A percentile compares a stretch with the other conserved stretches of the same genome.
These are phyloP conservation scores for Backusella tarrabulga DNA, from an alignment of 192 early-diverging fungal genomes.

Conservation along the genomic window DNA sequence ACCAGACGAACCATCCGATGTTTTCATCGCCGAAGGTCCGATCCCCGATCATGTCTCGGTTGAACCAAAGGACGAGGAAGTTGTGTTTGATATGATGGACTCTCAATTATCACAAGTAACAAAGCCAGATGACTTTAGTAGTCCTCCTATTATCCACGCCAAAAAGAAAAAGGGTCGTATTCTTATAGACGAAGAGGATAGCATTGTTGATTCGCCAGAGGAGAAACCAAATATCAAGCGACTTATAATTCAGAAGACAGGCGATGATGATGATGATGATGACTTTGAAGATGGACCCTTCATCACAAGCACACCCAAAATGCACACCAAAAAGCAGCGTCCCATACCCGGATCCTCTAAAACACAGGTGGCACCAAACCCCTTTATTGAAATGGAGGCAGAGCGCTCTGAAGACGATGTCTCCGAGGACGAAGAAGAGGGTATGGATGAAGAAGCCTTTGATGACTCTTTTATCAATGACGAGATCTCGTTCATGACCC, in stretches of 20 bases:
- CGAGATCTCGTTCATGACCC: constrained; percentile 11
- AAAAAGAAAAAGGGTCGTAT: background rate
- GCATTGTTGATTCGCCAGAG: background rate
- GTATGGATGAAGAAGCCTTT: constrained; percentile 20
- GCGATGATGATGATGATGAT: background rate
- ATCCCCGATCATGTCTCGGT: background rate
- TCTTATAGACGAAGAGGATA: background rate
- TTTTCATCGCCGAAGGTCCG: background rate
- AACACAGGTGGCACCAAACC: background rate
- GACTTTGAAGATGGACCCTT: background rate
- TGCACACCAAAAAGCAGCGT: too few species aligned
- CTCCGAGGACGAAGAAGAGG: constrained; percentile 25
- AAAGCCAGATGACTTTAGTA: background rate
- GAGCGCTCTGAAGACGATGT: constrained; percentile 28
- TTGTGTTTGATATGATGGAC: background rate
- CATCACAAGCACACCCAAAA: background rate
- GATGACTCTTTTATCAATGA: constrained; percentile 47
- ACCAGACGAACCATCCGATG: background rate
- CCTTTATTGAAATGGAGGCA: constrained; percentile 46
- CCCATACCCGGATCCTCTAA: too few species aligned
- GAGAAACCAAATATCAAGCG: background rate
- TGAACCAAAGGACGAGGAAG: background rate
- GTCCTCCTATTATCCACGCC: background rate
- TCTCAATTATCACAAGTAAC: background rate
- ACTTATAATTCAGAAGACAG: too few species aligned